Conservation (phyloP, 73 alveolate genomes). For the Paramecium tetraurelia region DNA sequence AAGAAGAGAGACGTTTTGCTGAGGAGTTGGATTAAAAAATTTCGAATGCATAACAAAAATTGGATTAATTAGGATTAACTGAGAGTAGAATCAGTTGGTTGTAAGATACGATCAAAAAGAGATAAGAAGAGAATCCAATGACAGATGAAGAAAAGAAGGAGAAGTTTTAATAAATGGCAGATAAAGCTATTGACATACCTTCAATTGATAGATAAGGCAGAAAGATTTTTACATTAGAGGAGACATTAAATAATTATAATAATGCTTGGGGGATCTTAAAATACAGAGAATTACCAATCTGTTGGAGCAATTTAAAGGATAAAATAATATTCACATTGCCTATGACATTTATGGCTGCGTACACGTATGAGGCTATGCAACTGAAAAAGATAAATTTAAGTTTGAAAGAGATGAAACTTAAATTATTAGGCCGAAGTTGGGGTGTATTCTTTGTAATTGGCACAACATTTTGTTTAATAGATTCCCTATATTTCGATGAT, state of each 20-base stretch:
- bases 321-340: conserved; percentile 17
- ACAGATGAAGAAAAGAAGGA: conserved; percentile 3
- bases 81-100: not conserved
- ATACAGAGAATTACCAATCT: not conserved
- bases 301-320: conserved; percentile 53
- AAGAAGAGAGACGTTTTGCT: conserved; percentile 16
- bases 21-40: not conserved
- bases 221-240: not conserved
- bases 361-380: conserved; percentile 28
- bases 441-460: not conserved
- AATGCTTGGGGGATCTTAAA: not conserved
- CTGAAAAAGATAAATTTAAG: not conserved
- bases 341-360: conserved; percentile 48
- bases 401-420: not conserved
- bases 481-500: conserved; percentile 24
- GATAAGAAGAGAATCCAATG: not conserved
- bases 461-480: not conserved
- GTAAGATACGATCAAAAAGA: not conserved
- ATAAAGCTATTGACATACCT: conserved; percentile 14
- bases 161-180: not conserved
- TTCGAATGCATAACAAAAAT: not conserved
- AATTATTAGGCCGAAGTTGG: not conserved
- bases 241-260: not conserved
- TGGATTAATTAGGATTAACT: not conserved
- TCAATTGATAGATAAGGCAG: conserved; percentile 43